Conservation (phyloP, 176 grass and related monocot species). For the Carex cristatella region DNA sequence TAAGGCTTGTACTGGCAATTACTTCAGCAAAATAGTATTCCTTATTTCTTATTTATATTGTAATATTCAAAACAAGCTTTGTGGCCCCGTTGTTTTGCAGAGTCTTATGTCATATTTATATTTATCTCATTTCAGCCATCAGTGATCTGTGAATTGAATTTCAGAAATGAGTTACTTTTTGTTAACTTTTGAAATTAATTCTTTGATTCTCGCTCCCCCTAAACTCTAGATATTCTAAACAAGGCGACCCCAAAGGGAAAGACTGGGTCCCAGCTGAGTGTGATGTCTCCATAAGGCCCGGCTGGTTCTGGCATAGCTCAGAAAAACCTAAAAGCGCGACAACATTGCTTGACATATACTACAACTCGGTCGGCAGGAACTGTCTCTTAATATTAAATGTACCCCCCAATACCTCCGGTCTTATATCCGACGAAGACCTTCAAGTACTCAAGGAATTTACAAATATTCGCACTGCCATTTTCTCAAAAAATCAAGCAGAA, state of each 20-base stretch:
- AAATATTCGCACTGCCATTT: conserved; percentile 48
- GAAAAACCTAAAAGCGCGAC: conserved; percentile 60
- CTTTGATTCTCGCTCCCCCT: not conserved
- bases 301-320: conserved; percentile 91
- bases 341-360: conserved; percentile 81
- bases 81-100: not conserved
- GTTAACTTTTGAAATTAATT: not conserved
- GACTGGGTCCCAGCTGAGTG: conserved; percentile 97
- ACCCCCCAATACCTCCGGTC: conserved; percentile 77
- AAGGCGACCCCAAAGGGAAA: conserved; percentile 61
- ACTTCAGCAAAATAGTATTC: not conserved
- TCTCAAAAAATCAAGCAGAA: conserved; percentile 61
- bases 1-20: not conserved
- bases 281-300: conserved; percentile 82
- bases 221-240: conserved; percentile 42
- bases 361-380: conserved; percentile 92
- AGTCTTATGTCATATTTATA: not conserved
- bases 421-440: conserved; percentile 65
- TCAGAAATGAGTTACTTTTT: not conserved
- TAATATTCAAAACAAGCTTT: not conserved
- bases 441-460: conserved; percentile 76
- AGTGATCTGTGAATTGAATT: not conserved
- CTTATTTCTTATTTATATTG: not conserved
- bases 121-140: not conserved
- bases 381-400: conserved; percentile 92